Evolutionary conservation across 225 moss, liverwort and hornwort species (phyloP), one percentile per base, ranked within the genome.

Genomic region (Lunularia cruciata): DNA sequence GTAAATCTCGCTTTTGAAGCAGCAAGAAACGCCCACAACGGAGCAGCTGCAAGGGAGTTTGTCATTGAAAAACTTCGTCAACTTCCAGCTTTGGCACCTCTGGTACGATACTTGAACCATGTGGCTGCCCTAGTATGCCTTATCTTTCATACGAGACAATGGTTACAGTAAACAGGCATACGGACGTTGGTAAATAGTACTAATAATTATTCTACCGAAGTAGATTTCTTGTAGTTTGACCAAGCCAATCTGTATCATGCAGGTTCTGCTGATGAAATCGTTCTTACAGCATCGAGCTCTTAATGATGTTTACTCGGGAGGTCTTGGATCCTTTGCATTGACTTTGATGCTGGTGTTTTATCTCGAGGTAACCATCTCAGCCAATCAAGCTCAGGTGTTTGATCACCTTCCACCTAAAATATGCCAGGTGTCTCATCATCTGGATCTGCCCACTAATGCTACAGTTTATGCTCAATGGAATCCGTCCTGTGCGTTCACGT

Each of bases 331-430:
- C 25, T 98, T 98, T 79, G 90, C 98, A 35, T 71, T 98, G 78
- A 98, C 98, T 51, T 77, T 98, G 60, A 93, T 98, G 98, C 86
- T 98, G 6, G 98, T 98, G 68, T 98, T 98, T 75, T 98, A 93
- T 72, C 79, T 98, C 11, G 98, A 98, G 89, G 98, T 93, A 80
- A 33, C 18, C n/a, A n/a, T n/a, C n/a, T n/a, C n/a, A n/a, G n/a
- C n/a, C n/a, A n/a, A n/a, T n/a, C n/a, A n/a, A n/a, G n/a, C n/a
- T n/a, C n/a, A n/a, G n/a, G n/a, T n/a, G n/a, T n/a, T n/a, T n/a
- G n/a, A n/a, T n/a, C n/a, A n/a, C n/a, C n/a, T n/a, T n/a, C n/a
- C n/a, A n/a, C n/a, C n/a, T n/a, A n/a, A n/a, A n/a, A n/a, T n/a
- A n/a, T n/a, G n/a, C n/a, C n/a, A n/a, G n/a, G n/a, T n/a, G n/a